Conservation (phyloP, 495 filamentous ascomycete species). For the Neurospora discreta region DNA sequence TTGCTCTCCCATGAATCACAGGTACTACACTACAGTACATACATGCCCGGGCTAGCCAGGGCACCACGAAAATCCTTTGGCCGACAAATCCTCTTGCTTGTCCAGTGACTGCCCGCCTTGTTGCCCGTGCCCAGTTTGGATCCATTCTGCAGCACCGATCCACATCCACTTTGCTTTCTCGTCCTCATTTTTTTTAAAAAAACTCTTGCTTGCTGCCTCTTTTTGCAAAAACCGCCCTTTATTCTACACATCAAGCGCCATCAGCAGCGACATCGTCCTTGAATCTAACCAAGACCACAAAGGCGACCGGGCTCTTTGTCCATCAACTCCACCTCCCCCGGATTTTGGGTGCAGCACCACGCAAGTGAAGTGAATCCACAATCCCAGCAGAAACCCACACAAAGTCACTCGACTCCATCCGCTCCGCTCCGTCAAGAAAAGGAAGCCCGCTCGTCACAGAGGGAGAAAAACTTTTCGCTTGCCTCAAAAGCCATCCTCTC, state of each 20-base stretch:
- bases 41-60: neutral
- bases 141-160: neutral
- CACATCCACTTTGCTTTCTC: neutral
- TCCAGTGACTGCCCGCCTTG: neutral
- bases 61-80: neutral
- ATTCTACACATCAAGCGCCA: neutral
- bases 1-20: neutral
- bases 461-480: neutral
- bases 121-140: neutral
- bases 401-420: neutral
- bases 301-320: neutral
- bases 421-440: neutral
- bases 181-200: neutral
- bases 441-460: neutral
- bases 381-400: neutral
- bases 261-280: neutral
- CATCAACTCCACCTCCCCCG: neutral
- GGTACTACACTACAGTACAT: neutral
- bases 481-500: neutral
- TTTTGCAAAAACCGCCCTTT: neutral
- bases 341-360: neutral
- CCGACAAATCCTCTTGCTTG: neutral
- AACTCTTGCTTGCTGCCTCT: neutral
- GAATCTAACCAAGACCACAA: neutral
- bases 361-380: neutral